Evolutionary conservation across 2,329 filamentous ascomycete genomes (phyloP).

Genomic region (Capronia coronata): DNA sequence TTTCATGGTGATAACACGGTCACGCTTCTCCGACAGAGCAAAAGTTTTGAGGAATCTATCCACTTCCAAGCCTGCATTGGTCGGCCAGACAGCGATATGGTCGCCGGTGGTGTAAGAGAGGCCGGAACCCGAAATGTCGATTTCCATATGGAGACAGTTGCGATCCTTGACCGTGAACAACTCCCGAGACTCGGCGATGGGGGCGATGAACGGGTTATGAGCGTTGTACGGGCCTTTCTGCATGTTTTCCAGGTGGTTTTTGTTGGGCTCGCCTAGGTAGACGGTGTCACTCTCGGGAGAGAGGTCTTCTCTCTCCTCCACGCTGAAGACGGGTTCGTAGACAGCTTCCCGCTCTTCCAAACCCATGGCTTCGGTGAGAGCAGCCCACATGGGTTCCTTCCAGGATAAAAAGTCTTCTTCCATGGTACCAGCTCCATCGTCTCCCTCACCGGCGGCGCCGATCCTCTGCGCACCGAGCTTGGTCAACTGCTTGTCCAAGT

Average conservation of each 20-base stretch:
- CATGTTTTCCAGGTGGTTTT: constrained; percentile 80
- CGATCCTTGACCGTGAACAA: constrained; percentile 82
- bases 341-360: constrained; percentile 92
- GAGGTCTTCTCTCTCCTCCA: constrained; percentile 69
- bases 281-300: constrained; percentile 70
- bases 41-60: constrained; percentile 79
- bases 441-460: constrained; percentile 84
- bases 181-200: constrained; percentile 84
- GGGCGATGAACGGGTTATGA: constrained; percentile 94
- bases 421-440: constrained; percentile 98
- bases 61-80: constrained; percentile 85
- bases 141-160: constrained; percentile 94
- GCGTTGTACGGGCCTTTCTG: constrained; percentile 88
- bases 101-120: constrained; percentile 93
- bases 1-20: constrained; percentile 81
- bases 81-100: constrained; percentile 95
- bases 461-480: constrained; percentile 80
- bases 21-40: constrained; percentile 66
- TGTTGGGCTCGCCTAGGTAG: constrained; percentile 93
- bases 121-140: constrained; percentile 84
- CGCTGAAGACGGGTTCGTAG: constrained; percentile 86
- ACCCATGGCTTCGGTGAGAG: constrained; percentile 72
- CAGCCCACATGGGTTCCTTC: constrained; percentile 99
- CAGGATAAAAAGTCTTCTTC: constrained; percentile 98
- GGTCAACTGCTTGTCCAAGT: constrained; percentile 72